Evolutionary conservation across 2,329 filamentous ascomycete species (phyloP), one percentile per base, ranked within the genome.

Genomic region (Botrytis squamosa): DNA sequence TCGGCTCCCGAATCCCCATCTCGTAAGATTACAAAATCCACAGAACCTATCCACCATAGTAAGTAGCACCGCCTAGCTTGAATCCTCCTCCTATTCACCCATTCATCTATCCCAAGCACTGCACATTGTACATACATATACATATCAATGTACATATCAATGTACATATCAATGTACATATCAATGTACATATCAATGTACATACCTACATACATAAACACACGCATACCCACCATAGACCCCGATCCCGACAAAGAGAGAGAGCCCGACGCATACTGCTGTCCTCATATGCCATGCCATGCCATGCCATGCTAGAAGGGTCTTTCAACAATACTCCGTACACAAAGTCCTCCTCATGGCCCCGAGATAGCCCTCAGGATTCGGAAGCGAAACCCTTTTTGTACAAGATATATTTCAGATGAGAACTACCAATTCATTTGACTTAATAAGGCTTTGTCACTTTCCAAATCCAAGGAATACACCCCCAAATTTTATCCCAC

Each of bases 231-330:
- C 20, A 62, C 0, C 16, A 68, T 69, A 69, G 66, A 69, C 38
- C 66, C 66, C 66, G 66, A 68, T 33, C 20, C 49, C 36, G 49
- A 42, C n/a, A 14, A 57, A 38, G 40, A 68, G 3, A 38, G 49
- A 52, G 66, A 69, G 22, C 52, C 49, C 66, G 49, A 69, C 18
- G 52, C 66, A 57, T 7, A n/a, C 22, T 52, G 64, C 25, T 42
- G 66, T 57, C 49, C 25, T 42, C 18, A 25, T 22, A 36, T 52
- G 36, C 33, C 33, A 62, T 62, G 59, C 33, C n/a, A n/a, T 33
- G 36, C 18, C n/a, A 55, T 55, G 46, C 46, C 46, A 55, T 55
- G 49, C 46, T 36, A 42, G 49, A 69, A 69, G 66, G 52, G 66
- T 44, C 38, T 42, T n/a, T 57, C 52, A 18, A 57, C 25, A 40